Evolutionary conservation across 805 yeast species (phyloP).

Genomic region (Starmerella floris): DNA sequence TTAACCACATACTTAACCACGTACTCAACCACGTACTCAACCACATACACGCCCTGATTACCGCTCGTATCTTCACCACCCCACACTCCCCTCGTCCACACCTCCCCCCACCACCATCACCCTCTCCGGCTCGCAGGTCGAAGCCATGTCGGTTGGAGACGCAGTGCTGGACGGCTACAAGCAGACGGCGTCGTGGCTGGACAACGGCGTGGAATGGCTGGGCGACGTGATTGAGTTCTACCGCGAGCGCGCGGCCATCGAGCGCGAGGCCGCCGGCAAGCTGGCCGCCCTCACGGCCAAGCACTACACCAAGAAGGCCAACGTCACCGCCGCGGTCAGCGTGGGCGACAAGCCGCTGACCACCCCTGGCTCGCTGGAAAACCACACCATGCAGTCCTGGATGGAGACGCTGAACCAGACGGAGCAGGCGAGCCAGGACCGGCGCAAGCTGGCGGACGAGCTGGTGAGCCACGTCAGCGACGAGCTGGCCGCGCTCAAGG

Average conservation of each 20-base stretch:
- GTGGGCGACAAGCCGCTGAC: constrained; percentile 86
- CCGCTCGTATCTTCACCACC: no score
- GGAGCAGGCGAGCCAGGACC: constrained; percentile 62
- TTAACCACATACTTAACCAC: no score
- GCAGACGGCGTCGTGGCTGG: constrained; percentile 60
- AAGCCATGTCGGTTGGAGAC: constrained; percentile 18
- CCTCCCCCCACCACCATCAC: constrained; percentile 3
- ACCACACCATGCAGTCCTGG: constrained; percentile 83
- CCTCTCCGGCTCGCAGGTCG: background rate
- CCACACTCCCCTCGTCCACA: no score
- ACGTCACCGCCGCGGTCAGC: constrained; percentile 47
- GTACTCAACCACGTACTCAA: no score
- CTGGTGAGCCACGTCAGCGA: constrained; percentile 47
- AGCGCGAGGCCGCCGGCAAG: constrained; percentile 65
- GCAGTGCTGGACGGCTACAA: constrained; percentile 54
- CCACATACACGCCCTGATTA: no score
- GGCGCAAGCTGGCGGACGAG: constrained; percentile 44
- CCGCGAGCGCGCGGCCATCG: constrained; percentile 66
- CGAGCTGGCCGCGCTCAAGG: constrained; percentile 42
- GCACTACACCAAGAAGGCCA: constrained; percentile 65
- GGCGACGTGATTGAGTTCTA: constrained; percentile 71
- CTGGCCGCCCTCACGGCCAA: constrained; percentile 51
- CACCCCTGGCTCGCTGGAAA: constrained; percentile 90
- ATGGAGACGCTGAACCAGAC: constrained; percentile 73
- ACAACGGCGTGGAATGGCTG: constrained; percentile 60